Conservation (phyloP, 1,284 basidiomycete species). For the Cerrena zonata region DNA sequence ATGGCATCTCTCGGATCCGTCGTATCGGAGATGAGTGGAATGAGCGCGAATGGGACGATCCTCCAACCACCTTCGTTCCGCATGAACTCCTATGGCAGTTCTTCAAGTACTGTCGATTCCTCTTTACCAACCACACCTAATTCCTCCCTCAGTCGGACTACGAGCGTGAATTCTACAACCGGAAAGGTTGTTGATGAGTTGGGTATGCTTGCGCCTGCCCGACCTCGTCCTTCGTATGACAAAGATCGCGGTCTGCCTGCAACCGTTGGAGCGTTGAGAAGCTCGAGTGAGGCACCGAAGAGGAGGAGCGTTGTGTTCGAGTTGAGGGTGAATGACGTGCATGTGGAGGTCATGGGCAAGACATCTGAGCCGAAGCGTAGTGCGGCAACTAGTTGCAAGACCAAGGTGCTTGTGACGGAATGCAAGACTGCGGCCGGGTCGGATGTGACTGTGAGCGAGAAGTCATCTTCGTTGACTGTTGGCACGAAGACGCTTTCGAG, state of each 20-base stretch:
- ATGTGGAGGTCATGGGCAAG: constrained; percentile 2
- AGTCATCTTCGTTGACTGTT: too few relatives aligned
- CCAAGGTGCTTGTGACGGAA: background rate
- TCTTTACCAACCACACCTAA: constrained; percentile 14
- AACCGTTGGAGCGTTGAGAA: background rate
- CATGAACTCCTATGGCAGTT: constrained; percentile 11
- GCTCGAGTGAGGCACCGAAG: background rate
- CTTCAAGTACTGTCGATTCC: constrained; percentile 13
- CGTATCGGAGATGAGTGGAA: background rate
- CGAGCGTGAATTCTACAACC: constrained; percentile 9
- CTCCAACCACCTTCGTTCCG: constrained; percentile 2
- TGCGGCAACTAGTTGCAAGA: too few relatives aligned
- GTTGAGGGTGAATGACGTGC: constrained; percentile 5
- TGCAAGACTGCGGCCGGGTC: background rate
- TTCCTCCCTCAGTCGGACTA: constrained; percentile 15
- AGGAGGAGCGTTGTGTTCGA: background rate
- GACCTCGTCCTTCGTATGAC: background rate
- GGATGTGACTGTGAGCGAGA: background rate
- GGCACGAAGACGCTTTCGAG: background rate
- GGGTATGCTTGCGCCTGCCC: constrained; percentile 6
- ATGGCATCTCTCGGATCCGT: background rate
- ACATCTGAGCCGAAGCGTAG: background rate
- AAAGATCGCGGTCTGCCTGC: too few relatives aligned
- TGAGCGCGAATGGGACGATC: background rate
- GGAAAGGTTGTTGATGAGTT: constrained; percentile 13